Evolutionary conservation across 2,329 filamentous ascomycete species (phyloP), one percentile per base, ranked within the genome.

Genomic region (Neopestalotiopsis sp.): DNA sequence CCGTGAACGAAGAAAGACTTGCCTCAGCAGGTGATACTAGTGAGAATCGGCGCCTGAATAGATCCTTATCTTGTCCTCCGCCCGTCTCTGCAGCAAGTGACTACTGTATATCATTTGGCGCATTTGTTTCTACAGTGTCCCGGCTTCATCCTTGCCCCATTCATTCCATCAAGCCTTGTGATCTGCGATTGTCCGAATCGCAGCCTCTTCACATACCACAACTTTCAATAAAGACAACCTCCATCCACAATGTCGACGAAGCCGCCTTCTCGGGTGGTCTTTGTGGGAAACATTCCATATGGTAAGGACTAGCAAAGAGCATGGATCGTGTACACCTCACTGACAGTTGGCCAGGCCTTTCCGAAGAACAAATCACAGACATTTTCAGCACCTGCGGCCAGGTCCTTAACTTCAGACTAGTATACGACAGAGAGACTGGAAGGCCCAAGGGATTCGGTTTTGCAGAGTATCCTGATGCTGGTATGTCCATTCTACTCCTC

Each of bases 361-460:
- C 94, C 38, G 96, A 99, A 83, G 95, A 98, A 80, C 93, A 97
- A 79, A 97, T 99, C 76, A 92, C 92, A 78, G 94, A 98, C 75
- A 97, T 97, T 70, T 97, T 98, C 80, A 93, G 91, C 78, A 92
- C 92, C 72, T 94, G 93, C 66, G 96, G 96, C 69, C 93, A 95
- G 73, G 95, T 98, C 1, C 87, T 97, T 69, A 95, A 93, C 79
- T 98, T 98, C 80, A 90, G 95, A 66, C 88, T 98, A 63, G 95
- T 98, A 72, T 97, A 97, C 81, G 97, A 98, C 83, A 92, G 94
- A 66, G 95, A 98, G 77, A 98, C 95, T 2, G 95, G 95, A 57
- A 91, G 94, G 68, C 95, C 96, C 0, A 98, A 98, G 81, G 96
- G 96, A 20, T 99, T 97, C 79, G 96, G 96, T 45, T 99, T 98